Conservation (phyloP, 176 grass and related monocot species). For the Triticum timopheevii region DNA sequence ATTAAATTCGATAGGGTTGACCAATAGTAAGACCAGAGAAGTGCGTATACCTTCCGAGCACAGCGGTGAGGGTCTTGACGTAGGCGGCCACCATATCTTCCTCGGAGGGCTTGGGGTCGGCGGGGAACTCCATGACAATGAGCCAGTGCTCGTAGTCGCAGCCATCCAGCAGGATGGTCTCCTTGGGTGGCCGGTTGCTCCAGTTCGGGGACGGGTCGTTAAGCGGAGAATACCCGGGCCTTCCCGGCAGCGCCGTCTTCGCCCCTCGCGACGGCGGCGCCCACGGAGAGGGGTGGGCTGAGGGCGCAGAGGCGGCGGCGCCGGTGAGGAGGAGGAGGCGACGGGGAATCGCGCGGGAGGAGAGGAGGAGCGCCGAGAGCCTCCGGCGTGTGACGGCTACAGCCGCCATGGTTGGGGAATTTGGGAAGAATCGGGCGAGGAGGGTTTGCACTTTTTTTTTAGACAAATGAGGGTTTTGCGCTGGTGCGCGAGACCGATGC, state of each 20-base stretch:
- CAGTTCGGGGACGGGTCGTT: slow-evolving; percentile 93
- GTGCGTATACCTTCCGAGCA: slow-evolving; percentile 64
- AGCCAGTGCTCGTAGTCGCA: slow-evolving; percentile 99
- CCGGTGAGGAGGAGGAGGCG: slow-evolving; percentile 23
- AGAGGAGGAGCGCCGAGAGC: slow-evolving; percentile 55
- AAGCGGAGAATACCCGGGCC: slow-evolving; percentile 62
- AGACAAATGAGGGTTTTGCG: no score
- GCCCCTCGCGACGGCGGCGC: slow-evolving; percentile 33
- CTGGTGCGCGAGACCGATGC: neutral
- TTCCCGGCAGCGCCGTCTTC: slow-evolving; percentile 52
- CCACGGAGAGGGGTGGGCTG: slow-evolving; percentile 16
- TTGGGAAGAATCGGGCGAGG: neutral
- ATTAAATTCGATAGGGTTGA: no score
- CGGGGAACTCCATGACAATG: slow-evolving; percentile 85
- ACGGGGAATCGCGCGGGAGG: slow-evolving; percentile 32
- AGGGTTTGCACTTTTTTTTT: neutral
- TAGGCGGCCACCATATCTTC: slow-evolving; percentile 83
- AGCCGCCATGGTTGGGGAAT: slow-evolving; percentile 57
- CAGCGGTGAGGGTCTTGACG: slow-evolving; percentile 68
- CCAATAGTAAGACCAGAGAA: neutral
- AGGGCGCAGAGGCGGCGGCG: slow-evolving; percentile 22
- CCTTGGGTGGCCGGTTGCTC: slow-evolving; percentile 91
- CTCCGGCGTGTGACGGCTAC: slow-evolving; percentile 45
- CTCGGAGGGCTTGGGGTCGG: slow-evolving; percentile 64
- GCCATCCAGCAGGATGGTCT: slow-evolving; percentile 92